Evolutionary conservation across 2,329 filamentous ascomycete species (phyloP), one percentile per base, ranked within the genome.

Genomic region (Zymoseptoria tritici): DNA sequence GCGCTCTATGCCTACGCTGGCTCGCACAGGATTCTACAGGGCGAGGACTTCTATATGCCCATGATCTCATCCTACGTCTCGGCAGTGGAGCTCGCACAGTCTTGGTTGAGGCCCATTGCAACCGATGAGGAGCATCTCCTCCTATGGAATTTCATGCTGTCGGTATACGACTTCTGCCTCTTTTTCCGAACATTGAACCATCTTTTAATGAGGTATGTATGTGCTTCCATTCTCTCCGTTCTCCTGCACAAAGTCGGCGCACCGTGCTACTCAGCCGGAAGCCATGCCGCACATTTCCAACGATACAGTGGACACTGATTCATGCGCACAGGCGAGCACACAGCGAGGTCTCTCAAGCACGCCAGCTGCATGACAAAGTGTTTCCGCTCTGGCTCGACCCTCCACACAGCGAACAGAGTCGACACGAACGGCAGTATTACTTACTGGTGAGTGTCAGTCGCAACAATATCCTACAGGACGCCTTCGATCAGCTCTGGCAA

Each of bases 101-200:
- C 61, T 8, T 61, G 57, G 56, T 11, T 56, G 20, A 26, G 20
- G 9, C 4, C 20, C 51, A 29, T 20, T 6, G n/a, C 19, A 20
- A 55, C 2, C 20, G 50, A 22, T 21, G 22, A 16, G 7, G 16
- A 54, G n/a, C 91, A 97, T 73, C 77, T 97, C 0, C 77, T 97
- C 3, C 86, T 91, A 60, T 90, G 88, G 64, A 85, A 90, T 0
- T 95, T 88, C 70, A 79, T 97, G 0, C 96, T 97, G 68, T 85
- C 82, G 20, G 81, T 86, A 0, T 81, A 86, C 0, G 84, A 85
- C 1, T 77, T 96, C 2, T 87, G 96, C 2, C 85, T 85, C 0
- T 96, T 91, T 71, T 97, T 97, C 72, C 86, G 93, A 19, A 85
- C 90, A 3, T 86, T 96, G 69, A 97, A 96, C 71, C 91, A 94